Percentiles rank a stretch among this genome's conserved stretches.
phyloP scores from a whole-genome alignment of 2,329 filamentous ascomycete genomes.

The Arthrinium puccinioides region DNA sequence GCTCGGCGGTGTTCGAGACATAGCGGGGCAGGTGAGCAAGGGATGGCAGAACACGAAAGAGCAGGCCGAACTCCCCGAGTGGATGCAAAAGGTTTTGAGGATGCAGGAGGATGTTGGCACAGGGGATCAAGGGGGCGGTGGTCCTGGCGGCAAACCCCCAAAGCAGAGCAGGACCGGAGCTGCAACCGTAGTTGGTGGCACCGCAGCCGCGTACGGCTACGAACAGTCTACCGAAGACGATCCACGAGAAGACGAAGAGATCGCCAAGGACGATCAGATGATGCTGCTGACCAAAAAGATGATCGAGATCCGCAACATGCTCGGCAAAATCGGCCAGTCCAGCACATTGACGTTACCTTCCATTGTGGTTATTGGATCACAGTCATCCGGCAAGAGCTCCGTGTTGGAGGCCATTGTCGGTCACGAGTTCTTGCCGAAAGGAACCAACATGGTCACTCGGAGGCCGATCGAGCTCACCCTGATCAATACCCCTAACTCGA shows the following conservation, averaged over 20 bases:
- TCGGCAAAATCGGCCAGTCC: conserved; percentile 88
- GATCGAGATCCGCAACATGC: conserved; percentile 93
- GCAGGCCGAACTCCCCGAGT: conserved; percentile 61
- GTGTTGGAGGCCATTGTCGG: conserved; percentile 95
- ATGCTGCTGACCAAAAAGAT: conserved; percentile 99
- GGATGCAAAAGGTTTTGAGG: conserved; percentile 68
- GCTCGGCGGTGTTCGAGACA: conserved; percentile 64
- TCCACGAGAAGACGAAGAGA: conserved; percentile 51
- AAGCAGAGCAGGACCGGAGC: conserved; percentile 54
- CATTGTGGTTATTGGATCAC: conserved; percentile 98
- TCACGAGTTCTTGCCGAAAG: conserved; percentile 95
- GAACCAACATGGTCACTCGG: conserved; percentile 97
- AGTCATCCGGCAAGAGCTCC: conserved; percentile 97
- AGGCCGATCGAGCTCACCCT: conserved; percentile 93
- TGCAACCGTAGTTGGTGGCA: conserved; percentile 58
- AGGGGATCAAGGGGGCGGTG: conserved; percentile 34
- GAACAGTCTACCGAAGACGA: conserved; percentile 62
- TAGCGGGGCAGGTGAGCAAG: conserved; percentile 70
- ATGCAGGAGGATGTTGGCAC: conserved; percentile 53
- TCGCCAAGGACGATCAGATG: conserved; percentile 92
- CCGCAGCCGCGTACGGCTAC: conserved; percentile 73
- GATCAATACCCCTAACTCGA: conserved; percentile 84
- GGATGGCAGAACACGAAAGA: conserved; percentile 84
- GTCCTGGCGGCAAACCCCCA: conserved; percentile 41
- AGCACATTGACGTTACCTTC: conserved; percentile 83